Percentiles rank a stretch among this genome's conserved stretches.
phyloP scores from a whole-genome alignment of 2,329 filamentous ascomycete species.

The Epichloe baconii region DNA sequence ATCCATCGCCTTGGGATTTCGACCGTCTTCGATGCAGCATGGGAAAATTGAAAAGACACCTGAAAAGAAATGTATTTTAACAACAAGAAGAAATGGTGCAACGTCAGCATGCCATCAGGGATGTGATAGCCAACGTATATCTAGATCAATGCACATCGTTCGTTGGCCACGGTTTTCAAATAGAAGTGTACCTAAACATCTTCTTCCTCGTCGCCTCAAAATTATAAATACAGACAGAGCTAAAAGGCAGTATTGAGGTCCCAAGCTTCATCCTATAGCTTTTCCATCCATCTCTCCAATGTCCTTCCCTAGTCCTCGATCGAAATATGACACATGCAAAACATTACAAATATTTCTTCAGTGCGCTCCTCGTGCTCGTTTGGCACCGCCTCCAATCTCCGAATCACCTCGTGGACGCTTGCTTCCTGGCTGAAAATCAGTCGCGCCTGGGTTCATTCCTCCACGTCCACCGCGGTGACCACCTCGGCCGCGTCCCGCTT shows the following conservation, averaged over 20 bases:
- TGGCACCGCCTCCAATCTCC: constrained; percentile 27
- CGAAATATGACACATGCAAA: background rate
- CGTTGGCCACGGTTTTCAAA: no score
- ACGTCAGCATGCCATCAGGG: background rate
- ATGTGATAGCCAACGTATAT: no score
- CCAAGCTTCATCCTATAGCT: background rate
- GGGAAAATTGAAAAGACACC: background rate
- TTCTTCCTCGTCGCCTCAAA: background rate
- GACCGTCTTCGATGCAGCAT: no score
- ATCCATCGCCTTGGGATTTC: no score
- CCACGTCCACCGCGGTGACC: constrained; percentile 27
- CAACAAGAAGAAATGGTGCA: background rate
- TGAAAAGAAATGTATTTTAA: background rate
- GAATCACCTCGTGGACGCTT: constrained; percentile 45
- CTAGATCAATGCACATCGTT: no score
- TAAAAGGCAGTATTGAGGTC: background rate
- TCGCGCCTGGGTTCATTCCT: constrained; percentile 35
- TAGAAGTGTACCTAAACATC: no score
- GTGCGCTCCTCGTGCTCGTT: constrained; percentile 28
- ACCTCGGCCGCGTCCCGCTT: constrained; percentile 25
- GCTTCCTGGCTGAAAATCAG: constrained; percentile 44
- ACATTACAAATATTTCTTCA: constrained; percentile 9
- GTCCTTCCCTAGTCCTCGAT: background rate
- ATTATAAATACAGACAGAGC: constrained; percentile 3
- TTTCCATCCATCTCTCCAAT: background rate